Evolutionary conservation across 495 filamentous ascomycete genomes (phyloP).

Genomic region (Trypethelium eluteriae): DNA sequence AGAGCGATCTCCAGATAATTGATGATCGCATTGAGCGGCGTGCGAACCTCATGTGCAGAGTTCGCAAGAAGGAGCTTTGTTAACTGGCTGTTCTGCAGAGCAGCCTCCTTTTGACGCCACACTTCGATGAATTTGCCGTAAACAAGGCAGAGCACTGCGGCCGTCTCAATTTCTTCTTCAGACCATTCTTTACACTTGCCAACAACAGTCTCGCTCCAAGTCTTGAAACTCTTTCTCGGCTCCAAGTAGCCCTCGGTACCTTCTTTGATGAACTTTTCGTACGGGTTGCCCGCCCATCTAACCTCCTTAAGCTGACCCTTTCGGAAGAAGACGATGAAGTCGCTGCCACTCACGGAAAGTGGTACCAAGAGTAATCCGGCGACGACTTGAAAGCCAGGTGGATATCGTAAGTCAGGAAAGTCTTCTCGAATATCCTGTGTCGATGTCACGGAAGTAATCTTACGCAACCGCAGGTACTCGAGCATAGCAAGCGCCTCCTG

Average conservation of each 20-base stretch:
- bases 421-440: constrained; percentile 71
- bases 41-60: constrained; percentile 90
- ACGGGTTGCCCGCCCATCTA: constrained; percentile 90
- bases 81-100: constrained; percentile 71
- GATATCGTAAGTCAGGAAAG: constrained; percentile 75
- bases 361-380: constrained; percentile 81
- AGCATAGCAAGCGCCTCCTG: constrained; percentile 82
- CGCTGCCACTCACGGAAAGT: constrained; percentile 62
- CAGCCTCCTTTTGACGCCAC: constrained; percentile 86
- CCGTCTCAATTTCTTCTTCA: constrained; percentile 74
- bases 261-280: constrained; percentile 65
- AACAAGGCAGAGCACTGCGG: constrained; percentile 79
- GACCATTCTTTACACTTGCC: constrained; percentile 71
- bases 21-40: constrained; percentile 90
- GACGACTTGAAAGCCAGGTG: constrained; percentile 70
- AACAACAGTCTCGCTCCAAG: constrained; percentile 67
- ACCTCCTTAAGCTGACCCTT: constrained; percentile 71
- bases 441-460: constrained; percentile 66
- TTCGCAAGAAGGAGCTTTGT: constrained; percentile 79
- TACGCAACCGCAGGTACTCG: constrained; percentile 74
- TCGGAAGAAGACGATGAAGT: constrained; percentile 91
- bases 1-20: constrained; percentile 93
- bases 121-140: constrained; percentile 91
- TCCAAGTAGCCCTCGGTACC: constrained; percentile 65
- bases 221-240: constrained; percentile 68